Evolutionary conservation across 2,329 filamentous ascomycete genomes (phyloP).

Genomic region (Zymoseptoria pseudotritici): DNA sequence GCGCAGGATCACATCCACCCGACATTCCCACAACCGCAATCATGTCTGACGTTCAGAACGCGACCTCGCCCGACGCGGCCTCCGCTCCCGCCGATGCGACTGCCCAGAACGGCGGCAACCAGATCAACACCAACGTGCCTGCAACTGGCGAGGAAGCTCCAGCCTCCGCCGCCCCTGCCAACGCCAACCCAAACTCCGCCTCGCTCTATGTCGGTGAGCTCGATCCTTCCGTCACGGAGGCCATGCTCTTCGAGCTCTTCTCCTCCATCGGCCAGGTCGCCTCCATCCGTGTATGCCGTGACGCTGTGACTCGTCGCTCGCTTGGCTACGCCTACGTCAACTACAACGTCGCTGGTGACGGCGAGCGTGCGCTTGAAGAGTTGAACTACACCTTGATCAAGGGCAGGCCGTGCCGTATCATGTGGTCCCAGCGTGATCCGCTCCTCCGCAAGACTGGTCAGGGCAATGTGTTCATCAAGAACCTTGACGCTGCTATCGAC

Average conservation of each 20-base stretch:
- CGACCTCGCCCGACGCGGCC: conserved; percentile 55
- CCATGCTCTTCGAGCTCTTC: conserved; percentile 99
- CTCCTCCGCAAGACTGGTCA: conserved; percentile 98
- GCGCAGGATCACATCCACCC: background rate
- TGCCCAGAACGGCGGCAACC: conserved; percentile 45
- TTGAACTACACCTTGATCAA: conserved; percentile 99
- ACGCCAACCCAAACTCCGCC: conserved; percentile 73
- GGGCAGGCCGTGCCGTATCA: conserved; percentile 97
- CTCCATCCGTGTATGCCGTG: conserved; percentile 98
- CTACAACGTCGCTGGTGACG: conserved; percentile 95
- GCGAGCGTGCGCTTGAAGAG: conserved; percentile 97
- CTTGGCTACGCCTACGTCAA: conserved; percentile 99
- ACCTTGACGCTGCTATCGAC: conserved; percentile 95
- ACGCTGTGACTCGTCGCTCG: conserved; percentile 95
- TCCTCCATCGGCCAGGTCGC: conserved; percentile 98
- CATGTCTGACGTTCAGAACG: conserved; percentile 40
- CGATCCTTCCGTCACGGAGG: conserved; percentile 94
- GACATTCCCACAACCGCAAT: conserved; percentile 8
- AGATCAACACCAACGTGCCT: conserved; percentile 66
- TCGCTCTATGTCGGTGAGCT: conserved; percentile 99
- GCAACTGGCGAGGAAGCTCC: conserved; percentile 59
- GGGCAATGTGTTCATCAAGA: conserved; percentile 99
- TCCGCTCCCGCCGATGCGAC: conserved; percentile 61
- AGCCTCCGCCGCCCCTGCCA: conserved; percentile 59
- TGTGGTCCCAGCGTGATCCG: conserved; percentile 99